A percentile compares a stretch with the other conserved stretches of the same genome.
Evolutionary conservation across 1,139 yeast genomes (phyloP).

Genomic region (Ogataea hybrid): DNA sequence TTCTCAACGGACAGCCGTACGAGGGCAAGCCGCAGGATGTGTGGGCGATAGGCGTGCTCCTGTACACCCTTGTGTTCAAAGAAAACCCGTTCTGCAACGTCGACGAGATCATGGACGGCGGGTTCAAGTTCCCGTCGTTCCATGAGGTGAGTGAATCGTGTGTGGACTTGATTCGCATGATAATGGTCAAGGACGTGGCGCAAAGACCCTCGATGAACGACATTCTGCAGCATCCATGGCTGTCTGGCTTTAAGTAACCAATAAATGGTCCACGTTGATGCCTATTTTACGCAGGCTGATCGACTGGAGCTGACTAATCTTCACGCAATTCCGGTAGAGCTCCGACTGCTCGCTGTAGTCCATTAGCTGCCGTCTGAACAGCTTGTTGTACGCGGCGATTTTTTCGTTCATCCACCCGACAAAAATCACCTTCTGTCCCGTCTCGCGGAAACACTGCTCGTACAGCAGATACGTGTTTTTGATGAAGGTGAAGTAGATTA

Average conservation of each 20-base stretch:
- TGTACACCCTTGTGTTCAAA: conserved; percentile 87
- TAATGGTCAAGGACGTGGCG: conserved; percentile 62
- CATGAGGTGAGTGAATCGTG: conserved; percentile 58
- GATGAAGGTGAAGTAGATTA: conserved; percentile 57
- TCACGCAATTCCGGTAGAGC: conserved; percentile 49
- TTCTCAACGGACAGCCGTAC: conserved; percentile 80
- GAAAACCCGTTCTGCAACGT: conserved; percentile 95
- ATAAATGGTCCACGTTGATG: conserved; percentile 65
- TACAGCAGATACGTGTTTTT: conserved; percentile 47
- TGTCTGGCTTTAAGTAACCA: conserved; percentile 37
- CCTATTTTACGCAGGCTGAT: conserved; percentile 64
- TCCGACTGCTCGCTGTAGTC: conserved; percentile 56
- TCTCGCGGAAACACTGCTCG: conserved; percentile 39
- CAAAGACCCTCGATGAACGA: conserved; percentile 73
- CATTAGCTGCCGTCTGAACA: conserved; percentile 65
- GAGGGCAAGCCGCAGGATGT: conserved; percentile 94
- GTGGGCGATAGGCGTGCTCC: conserved; percentile 91
- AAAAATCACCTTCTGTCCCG: conserved; percentile 33
- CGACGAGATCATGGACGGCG: conserved; percentile 92
- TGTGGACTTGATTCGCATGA: conserved; percentile 56
- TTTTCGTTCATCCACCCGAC: conserved; percentile 73
- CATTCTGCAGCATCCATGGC: conserved; percentile 69
- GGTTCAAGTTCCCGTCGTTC: conserved; percentile 61
- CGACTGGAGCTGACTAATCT: conserved; percentile 58
- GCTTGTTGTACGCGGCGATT: conserved; percentile 55